A percentile compares a stretch with the other conserved stretches of the same genome.
phyloP scores from a whole-genome alignment of 1,284 basidiomycete species.

The Pisolithus thermaeus region DNA sequence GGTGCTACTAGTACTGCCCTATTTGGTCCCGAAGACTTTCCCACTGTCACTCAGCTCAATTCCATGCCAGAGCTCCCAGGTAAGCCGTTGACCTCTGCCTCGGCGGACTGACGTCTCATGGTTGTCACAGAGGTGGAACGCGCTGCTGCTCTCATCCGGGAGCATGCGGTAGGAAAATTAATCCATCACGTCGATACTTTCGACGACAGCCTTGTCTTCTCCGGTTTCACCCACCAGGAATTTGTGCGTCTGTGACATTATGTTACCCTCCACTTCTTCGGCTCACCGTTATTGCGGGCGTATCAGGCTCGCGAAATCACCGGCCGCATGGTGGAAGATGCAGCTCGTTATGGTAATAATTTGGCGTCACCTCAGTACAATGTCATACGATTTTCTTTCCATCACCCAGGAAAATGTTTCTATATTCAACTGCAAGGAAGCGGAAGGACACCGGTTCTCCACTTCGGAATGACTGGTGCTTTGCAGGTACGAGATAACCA shows the following conservation, averaged over 20 bases:
- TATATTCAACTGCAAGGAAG: slow-evolving; percentile 64
- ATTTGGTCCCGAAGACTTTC: background rate
- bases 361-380: background rate
- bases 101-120: background rate
- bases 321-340: slow-evolving; percentile 54
- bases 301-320: slow-evolving; percentile 52
- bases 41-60: background rate
- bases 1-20: too few relatives aligned
- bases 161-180: slow-evolving; percentile 49
- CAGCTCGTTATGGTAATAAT: slow-evolving; percentile 54
- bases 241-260: slow-evolving; percentile 51
- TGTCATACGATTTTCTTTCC: background rate
- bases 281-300: slow-evolving; percentile 3
- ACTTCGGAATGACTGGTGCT: slow-evolving; percentile 85
- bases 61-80: slow-evolving; percentile 66
- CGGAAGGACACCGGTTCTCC: slow-evolving; percentile 64
- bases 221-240: slow-evolving; percentile 49
- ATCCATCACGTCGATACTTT: slow-evolving; percentile 55
- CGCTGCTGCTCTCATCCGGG: slow-evolving; percentile 54
- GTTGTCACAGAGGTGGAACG: slow-evolving; percentile 60
- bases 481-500: slow-evolving; percentile 47
- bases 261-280: background rate
- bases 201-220: slow-evolving; percentile 70
- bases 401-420: slow-evolving; percentile 63
- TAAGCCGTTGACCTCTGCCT: slow-evolving; percentile 14